These are phyloP conservation scores for Torulaspora quercuum DNA, from an alignment of 805 yeast species.

Conservation along the genomic window DNA sequence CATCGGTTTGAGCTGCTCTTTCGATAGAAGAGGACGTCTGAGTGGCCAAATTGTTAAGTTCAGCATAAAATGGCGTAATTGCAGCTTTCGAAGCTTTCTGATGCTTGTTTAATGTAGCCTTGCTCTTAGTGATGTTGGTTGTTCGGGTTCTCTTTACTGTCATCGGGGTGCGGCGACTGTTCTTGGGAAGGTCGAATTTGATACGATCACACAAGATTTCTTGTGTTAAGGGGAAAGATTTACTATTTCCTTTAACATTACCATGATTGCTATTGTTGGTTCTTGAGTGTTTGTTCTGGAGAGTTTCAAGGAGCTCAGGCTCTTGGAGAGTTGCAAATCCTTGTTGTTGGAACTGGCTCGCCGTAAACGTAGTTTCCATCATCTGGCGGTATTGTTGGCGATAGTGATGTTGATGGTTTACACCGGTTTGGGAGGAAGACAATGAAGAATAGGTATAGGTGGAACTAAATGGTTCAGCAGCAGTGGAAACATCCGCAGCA, in stretches of 20 bases:
- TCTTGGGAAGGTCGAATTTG: conserved; percentile 5
- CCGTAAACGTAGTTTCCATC: conserved; percentile 4
- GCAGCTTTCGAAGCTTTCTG: background rate
- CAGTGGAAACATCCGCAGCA: conserved; percentile 6
- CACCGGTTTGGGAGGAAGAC: conserved; percentile 4
- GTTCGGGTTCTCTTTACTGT: conserved; percentile 3
- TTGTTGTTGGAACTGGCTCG: conserved; percentile 4
- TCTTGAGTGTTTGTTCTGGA: conserved; percentile 4
- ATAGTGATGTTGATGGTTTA: conserved; percentile 3
- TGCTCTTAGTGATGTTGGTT: conserved; percentile 1
- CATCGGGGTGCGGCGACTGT: conserved; percentile 2
- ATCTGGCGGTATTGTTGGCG: conserved; percentile 7
- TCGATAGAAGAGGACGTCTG: conserved; percentile 1
- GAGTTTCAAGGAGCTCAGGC: conserved; percentile 2
- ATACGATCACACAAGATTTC: conserved; percentile 9
- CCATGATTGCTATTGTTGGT: conserved; percentile 3
- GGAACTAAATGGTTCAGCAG: conserved; percentile 9
- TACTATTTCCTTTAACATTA: conserved; percentile 3
- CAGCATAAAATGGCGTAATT: background rate
- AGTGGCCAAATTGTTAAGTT: background rate
- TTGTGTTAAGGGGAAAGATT: conserved; percentile 5
- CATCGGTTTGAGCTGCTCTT: background rate
- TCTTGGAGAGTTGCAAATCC: conserved; percentile 4
- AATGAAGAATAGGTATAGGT: conserved; percentile 8
- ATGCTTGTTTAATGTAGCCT: conserved; percentile 1